Percentiles rank a stretch among this genome's conserved stretches.
Conservation (phyloP, 306 rosid species). For the Corylus americana region DNA sequence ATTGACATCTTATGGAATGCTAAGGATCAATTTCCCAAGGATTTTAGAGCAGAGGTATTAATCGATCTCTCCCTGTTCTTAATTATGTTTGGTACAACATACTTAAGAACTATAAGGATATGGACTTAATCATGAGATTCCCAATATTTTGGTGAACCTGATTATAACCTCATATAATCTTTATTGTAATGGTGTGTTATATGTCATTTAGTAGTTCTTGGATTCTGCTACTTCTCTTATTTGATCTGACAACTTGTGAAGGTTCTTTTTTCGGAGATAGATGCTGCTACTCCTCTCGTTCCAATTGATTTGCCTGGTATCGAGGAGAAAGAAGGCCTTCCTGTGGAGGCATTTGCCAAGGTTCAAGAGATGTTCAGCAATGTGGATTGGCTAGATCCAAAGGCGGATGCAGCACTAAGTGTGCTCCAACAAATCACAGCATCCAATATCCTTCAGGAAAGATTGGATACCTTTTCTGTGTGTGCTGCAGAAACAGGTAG, state of each 20-base stretch:
- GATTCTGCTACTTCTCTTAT: conserved; percentile 60
- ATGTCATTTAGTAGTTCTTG: conserved; percentile 29
- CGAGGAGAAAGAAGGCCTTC: conserved; percentile 91
- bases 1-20: conserved; percentile 79
- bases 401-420: conserved; percentile 54
- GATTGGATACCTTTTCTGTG: conserved; percentile 40
- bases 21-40: conserved; percentile 77
- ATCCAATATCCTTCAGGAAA: conserved; percentile 55
- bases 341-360: conserved; percentile 87
- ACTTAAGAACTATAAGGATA: no score
- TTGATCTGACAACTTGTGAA: conserved; percentile 36
- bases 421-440: conserved; percentile 65
- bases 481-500: conserved; percentile 28
- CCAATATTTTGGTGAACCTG: no score
- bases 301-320: conserved; percentile 64
- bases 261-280: conserved; percentile 96
- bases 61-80: conserved; percentile 24
- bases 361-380: conserved; percentile 88
- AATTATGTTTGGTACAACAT: conserved; percentile 11
- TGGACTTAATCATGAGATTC: no score
- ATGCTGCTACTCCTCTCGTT: conserved; percentile 62
- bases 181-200: no score
- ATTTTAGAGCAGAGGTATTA: conserved; percentile 93
- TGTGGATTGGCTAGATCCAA: conserved; percentile 85
- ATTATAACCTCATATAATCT: no score